Evolutionary conservation across 2,329 filamentous ascomycete genomes (phyloP).

Genomic region (Cercospora berteroae): DNA sequence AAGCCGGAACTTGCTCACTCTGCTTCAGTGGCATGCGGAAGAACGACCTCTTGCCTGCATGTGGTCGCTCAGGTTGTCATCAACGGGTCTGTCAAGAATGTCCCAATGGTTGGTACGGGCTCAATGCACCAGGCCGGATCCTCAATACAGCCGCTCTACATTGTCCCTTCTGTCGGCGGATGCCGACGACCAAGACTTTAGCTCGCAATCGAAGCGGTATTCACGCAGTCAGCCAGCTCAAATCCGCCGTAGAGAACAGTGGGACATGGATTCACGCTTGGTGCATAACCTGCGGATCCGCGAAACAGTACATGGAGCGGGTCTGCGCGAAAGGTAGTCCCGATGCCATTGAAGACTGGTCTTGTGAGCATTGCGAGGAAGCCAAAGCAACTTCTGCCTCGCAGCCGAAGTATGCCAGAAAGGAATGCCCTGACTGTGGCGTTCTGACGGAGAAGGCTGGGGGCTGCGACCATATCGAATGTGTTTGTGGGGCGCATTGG

Average conservation of each 20-base stretch:
- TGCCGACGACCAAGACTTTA: conserved; percentile 10
- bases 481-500: conserved; percentile 14
- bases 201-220: conserved; percentile 8
- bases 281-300: conserved; percentile 9
- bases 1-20: conserved; percentile 13
- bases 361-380: conserved; percentile 12
- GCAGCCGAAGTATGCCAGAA: background rate
- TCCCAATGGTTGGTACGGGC: conserved; percentile 14
- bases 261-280: conserved; percentile 19
- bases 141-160: conserved; percentile 19
- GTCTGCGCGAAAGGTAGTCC: conserved; percentile 13
- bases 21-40: conserved; percentile 16
- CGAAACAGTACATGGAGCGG: conserved; percentile 15
- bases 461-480: conserved; percentile 19
- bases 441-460: conserved; percentile 11
- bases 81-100: conserved; percentile 13
- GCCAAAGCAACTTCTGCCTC: background rate
- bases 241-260: conserved; percentile 4
- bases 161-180: conserved; percentile 17
- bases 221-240: conserved; percentile 10
- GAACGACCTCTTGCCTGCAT: conserved; percentile 1
- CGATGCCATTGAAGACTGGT: background rate
- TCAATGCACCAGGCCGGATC: conserved; percentile 13
- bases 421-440: conserved; percentile 12
- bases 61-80: conserved; percentile 17